These are phyloP conservation scores for Sideroxylon spinosum DNA, from an alignment of 179 eudicot genomes.

Conservation along the genomic window DNA sequence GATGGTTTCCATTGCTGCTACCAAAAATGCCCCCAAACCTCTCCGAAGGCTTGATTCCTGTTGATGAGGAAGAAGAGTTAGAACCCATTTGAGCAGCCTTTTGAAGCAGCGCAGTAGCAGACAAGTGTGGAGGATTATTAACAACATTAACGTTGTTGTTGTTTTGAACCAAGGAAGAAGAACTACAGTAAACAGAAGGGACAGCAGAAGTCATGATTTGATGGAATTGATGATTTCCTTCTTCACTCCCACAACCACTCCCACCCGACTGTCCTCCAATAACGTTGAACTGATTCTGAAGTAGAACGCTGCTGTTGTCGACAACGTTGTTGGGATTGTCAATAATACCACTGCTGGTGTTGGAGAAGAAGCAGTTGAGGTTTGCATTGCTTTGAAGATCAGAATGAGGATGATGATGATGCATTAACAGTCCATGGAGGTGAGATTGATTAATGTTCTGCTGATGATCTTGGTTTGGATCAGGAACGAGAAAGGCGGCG, in stretches of 20 bases:
- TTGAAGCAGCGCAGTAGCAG: conserved; percentile 25
- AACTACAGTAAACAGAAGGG: conserved; percentile 3
- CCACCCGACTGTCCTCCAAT: conserved; percentile 5
- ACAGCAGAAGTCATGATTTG: conserved; percentile 5
- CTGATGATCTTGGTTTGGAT: conserved; percentile 16
- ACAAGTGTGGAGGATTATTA: conserved; percentile 8
- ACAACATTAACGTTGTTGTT: not conserved
- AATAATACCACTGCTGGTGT: not conserved
- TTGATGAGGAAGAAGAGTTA: too few relatives aligned
- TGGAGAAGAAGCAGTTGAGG: not conserved
- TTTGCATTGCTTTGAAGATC: conserved; percentile 13
- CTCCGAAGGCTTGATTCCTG: not conserved
- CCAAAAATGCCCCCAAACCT: not conserved
- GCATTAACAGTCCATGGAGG: conserved; percentile 13
- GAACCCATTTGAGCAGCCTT: conserved; percentile 30
- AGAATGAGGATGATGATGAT: not conserved
- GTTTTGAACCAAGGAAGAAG: conserved; percentile 8
- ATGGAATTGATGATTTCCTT: not conserved
- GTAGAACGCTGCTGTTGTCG: not conserved
- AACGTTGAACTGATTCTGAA: conserved; percentile 18
- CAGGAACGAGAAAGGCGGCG: conserved; percentile 7
- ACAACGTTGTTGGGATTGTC: conserved; percentile 7
- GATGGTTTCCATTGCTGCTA: too few relatives aligned
- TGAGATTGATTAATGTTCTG: not conserved
- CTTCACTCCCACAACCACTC: conserved; percentile 11